Percentiles rank a stretch among this genome's conserved stretches.
Evolutionary conservation across 1,284 basidiomycete species (phyloP).

Genomic region (Leccinum angustisporum): DNA sequence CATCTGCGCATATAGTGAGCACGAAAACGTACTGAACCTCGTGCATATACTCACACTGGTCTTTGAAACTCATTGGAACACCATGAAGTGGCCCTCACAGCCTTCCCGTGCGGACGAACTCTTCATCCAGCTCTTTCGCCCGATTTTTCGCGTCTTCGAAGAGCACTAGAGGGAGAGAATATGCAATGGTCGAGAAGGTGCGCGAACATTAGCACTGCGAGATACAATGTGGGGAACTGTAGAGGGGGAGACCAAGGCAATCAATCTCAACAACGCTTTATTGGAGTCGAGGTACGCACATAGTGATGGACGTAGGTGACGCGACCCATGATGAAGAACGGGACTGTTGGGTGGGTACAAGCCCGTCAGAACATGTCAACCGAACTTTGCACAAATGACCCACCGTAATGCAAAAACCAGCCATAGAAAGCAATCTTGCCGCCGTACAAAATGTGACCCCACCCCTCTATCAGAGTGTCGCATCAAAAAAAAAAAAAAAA

Average conservation of each 20-base stretch:
- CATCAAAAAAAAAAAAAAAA: slow-evolving; percentile 15
- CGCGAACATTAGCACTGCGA: slow-evolving; percentile 88
- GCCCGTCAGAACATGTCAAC: neutral
- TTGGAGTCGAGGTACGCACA: slow-evolving; percentile 42
- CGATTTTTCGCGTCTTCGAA: slow-evolving; percentile 64
- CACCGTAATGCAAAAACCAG: slow-evolving; percentile 90
- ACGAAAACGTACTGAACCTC: neutral
- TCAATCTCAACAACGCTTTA: neutral
- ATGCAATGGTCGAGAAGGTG: slow-evolving; percentile 92
- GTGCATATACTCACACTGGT: slow-evolving; percentile 50
- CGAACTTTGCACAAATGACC: slow-evolving; percentile 28
- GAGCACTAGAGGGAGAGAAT: slow-evolving; percentile 65
- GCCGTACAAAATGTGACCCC: slow-evolving; percentile 94
- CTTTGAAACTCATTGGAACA: slow-evolving; percentile 78
- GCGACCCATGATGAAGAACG: slow-evolving; percentile 96
- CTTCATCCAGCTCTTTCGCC: slow-evolving; percentile 63
- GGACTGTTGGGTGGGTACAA: slow-evolving; percentile 52
- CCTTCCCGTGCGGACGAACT: slow-evolving; percentile 59
- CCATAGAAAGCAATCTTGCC: slow-evolving; percentile 89
- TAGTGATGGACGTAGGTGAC: slow-evolving; percentile 92
- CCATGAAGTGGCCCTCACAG: slow-evolving; percentile 77
- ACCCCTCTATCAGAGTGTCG: slow-evolving; percentile 56
- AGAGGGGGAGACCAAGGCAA: neutral
- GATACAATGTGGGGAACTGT: slow-evolving; percentile 92
- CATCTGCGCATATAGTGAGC: slow-evolving; percentile 37